Conservation (phyloP, 257 asterid genomes). For the Mentha longifolia region DNA sequence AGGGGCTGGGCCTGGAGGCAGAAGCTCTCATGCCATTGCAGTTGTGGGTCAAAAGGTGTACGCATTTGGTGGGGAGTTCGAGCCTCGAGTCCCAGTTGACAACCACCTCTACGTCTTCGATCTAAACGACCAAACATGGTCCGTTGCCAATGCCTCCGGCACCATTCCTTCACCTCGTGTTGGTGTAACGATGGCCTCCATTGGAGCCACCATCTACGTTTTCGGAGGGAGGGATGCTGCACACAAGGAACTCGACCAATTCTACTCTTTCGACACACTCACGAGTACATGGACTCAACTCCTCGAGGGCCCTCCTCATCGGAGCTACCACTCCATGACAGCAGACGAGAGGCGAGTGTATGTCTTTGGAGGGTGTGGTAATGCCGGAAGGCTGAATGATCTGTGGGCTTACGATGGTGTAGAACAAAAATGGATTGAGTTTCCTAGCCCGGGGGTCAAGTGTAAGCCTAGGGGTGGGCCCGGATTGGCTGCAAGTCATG, state of each 20-base stretch:
- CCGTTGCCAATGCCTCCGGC: slow-evolving; percentile 59
- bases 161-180: slow-evolving; percentile 88
- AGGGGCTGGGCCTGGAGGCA: slow-evolving; percentile 83
- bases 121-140: slow-evolving; percentile 68
- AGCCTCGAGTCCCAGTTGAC: slow-evolving; percentile 85
- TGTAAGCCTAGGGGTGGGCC: slow-evolving; percentile 92
- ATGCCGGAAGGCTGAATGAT: slow-evolving; percentile 72
- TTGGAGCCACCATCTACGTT: slow-evolving; percentile 61
- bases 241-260: slow-evolving; percentile 76
- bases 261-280: slow-evolving; percentile 58
- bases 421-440: slow-evolving; percentile 56
- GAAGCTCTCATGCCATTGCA: slow-evolving; percentile 91
- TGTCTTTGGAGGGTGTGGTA: slow-evolving; percentile 89
- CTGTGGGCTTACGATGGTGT: slow-evolving; percentile 76
- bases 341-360: slow-evolving; percentile 63
- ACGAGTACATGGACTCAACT: slow-evolving; percentile 61
- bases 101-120: slow-evolving; percentile 69
- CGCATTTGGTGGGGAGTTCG: slow-evolving; percentile 86
- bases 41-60: slow-evolving; percentile 73
- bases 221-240: slow-evolving; percentile 84
- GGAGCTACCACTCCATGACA: slow-evolving; percentile 90
- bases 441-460: slow-evolving; percentile 58
- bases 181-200: slow-evolving; percentile 78
- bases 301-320: slow-evolving; percentile 61
- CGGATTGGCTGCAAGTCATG: slow-evolving; percentile 57